These are phyloP conservation scores for Cercospora sp. DNA, from an alignment of 2,329 filamentous ascomycete species.

Conservation along the genomic window DNA sequence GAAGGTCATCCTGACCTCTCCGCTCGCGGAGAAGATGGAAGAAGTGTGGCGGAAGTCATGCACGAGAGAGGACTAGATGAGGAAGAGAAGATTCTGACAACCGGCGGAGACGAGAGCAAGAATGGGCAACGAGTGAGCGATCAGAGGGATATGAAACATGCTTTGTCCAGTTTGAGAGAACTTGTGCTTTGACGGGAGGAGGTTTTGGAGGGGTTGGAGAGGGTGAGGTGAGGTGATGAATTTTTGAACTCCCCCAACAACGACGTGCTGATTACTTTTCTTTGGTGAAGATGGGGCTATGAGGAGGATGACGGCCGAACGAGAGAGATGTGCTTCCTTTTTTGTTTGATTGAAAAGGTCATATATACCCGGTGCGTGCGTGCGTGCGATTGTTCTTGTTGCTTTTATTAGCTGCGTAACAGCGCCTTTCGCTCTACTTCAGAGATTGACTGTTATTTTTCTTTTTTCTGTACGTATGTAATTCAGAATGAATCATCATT, in stretches of 20 bases:
- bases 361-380: neutral
- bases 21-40: conserved; percentile 56
- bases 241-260: neutral
- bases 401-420: neutral
- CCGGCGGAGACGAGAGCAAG: neutral
- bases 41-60: conserved; percentile 60
- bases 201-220: neutral
- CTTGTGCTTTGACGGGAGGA: conserved; percentile 18
- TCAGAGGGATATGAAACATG: conserved; percentile 25
- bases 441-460: neutral
- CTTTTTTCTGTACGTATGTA: neutral
- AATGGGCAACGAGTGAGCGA: neutral
- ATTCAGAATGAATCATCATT: neutral
- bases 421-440: neutral
- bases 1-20: conserved; percentile 55
- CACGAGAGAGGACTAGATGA: conserved; percentile 61
- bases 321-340: neutral
- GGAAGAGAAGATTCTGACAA: conserved; percentile 32
- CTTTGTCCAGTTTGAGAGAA: conserved; percentile 19
- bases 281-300: neutral
- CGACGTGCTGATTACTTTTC: neutral
- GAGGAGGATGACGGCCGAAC: neutral
- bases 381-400: neutral
- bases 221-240: neutral
- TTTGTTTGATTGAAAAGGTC: neutral